Percentiles rank a stretch among this genome's conserved stretches.
These are phyloP conservation scores for Wickerhamomyces alni DNA, from an alignment of 805 yeast species.

Conservation along the genomic window DNA sequence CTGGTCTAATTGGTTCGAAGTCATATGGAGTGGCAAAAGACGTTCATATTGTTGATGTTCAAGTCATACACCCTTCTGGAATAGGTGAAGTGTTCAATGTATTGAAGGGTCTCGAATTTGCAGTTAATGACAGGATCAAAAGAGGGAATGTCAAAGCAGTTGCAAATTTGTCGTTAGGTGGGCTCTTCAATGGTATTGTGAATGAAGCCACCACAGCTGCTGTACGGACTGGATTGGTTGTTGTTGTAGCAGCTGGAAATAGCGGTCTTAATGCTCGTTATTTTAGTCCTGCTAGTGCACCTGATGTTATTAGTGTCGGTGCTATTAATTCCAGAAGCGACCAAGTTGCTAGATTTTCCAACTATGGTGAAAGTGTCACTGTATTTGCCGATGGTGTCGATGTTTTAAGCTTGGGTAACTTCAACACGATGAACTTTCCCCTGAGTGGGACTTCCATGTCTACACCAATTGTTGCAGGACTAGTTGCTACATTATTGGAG, in stretches of 20 bases:
- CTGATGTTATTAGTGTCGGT: slow-evolving; percentile 71
- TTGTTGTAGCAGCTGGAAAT: slow-evolving; percentile 88
- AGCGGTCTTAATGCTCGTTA: slow-evolving; percentile 66
- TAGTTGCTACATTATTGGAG: slow-evolving; percentile 50
- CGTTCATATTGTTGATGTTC: slow-evolving; percentile 57
- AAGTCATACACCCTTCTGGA: slow-evolving; percentile 62
- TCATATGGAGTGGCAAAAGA: slow-evolving; percentile 76
- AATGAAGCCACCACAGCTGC: slow-evolving; percentile 78
- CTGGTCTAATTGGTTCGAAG: slow-evolving; percentile 73
- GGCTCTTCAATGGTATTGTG: slow-evolving; percentile 53
- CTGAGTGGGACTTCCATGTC: slow-evolving; percentile 72
- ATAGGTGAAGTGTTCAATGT: slow-evolving; percentile 60
- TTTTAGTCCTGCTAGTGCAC: slow-evolving; percentile 80
- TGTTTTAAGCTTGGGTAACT: slow-evolving; percentile 48
- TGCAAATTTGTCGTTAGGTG: slow-evolving; percentile 78
- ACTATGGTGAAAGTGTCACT: slow-evolving; percentile 86
- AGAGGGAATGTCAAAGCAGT: slow-evolving; percentile 41
- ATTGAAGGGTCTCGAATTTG: slow-evolving; percentile 59
- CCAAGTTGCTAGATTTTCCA: slow-evolving; percentile 67
- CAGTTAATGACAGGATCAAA: slow-evolving; percentile 45
- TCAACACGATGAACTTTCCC: slow-evolving; percentile 31
- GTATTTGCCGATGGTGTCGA: slow-evolving; percentile 75
- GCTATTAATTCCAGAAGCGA: slow-evolving; percentile 76
- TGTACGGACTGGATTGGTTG: slow-evolving; percentile 55
- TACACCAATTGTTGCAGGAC: slow-evolving; percentile 64